phyloP scores from a whole-genome alignment of 2,329 filamentous ascomycete genomes.

The Penicillium brasilianum region DNA sequence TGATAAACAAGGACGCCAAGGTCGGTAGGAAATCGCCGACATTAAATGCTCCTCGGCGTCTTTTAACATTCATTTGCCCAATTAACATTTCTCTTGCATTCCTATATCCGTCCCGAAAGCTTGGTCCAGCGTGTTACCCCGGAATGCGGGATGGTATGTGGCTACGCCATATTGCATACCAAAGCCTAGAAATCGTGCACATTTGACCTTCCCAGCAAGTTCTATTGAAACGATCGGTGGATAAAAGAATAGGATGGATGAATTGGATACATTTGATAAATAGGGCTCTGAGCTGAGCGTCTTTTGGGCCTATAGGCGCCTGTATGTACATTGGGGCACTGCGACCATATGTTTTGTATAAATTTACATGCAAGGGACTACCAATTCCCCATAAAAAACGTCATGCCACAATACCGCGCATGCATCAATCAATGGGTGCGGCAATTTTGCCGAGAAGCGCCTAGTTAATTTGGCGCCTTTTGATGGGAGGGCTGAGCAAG shows the following conservation, averaged over 20 bases:
- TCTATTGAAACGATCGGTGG: neutral
- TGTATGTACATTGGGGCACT: neutral
- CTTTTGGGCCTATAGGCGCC: neutral
- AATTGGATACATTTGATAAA: neutral
- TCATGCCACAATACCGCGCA: neutral
- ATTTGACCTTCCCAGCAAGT: neutral
- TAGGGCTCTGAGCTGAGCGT: neutral
- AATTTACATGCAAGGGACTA: neutral
- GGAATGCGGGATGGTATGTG: slow-evolving; percentile 22
- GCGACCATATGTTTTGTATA: neutral
- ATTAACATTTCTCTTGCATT: slow-evolving; percentile 17
- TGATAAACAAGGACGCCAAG: no score
- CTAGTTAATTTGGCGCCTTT: neutral
- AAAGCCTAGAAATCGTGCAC: neutral
- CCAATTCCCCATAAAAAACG: neutral
- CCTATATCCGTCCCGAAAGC: slow-evolving; percentile 13
- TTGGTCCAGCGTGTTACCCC: slow-evolving; percentile 17
- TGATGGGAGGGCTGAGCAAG: neutral
- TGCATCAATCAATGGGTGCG: neutral
- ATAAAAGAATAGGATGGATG: neutral
- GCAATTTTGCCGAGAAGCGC: neutral
- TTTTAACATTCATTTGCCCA: neutral
- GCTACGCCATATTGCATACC: slow-evolving; percentile 22
- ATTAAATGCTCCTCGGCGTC: neutral
- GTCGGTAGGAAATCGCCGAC: neutral